A percentile compares a stretch with the other conserved stretches of the same genome.
Evolutionary conservation across 2,329 filamentous ascomycete species (phyloP).

Genomic region (Meredithiella fracta): DNA sequence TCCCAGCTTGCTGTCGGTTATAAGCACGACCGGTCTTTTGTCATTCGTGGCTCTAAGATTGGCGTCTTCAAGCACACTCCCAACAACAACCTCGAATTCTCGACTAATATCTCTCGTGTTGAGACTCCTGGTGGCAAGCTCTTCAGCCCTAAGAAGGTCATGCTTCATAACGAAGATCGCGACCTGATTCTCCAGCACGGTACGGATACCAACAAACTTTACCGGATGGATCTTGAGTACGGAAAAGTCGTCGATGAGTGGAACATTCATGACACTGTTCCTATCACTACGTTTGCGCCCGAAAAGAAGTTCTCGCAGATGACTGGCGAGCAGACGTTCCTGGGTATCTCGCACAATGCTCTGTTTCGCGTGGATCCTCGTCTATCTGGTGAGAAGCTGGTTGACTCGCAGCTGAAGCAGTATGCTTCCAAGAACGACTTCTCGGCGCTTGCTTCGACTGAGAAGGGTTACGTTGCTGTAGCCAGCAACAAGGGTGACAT

Average conservation of each 20-base stretch:
- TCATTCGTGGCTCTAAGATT: conserved; percentile 93
- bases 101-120: conserved; percentile 92
- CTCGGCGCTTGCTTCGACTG: conserved; percentile 81
- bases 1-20: conserved; percentile 90
- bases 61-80: conserved; percentile 95
- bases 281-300: conserved; percentile 78
- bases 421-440: conserved; percentile 97
- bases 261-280: conserved; percentile 94
- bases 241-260: conserved; percentile 97
- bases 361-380: conserved; percentile 90
- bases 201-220: conserved; percentile 74
- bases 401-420: conserved; percentile 85
- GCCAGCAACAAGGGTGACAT: conserved; percentile 97
- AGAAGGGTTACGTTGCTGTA: conserved; percentile 91
- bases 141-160: conserved; percentile 91
- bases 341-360: conserved; percentile 83
- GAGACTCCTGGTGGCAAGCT: conserved; percentile 72
- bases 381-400: conserved; percentile 75
- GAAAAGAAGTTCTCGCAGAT: conserved; percentile 98
- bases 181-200: conserved; percentile 80
- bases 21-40: conserved; percentile 92
- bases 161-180: conserved; percentile 80
- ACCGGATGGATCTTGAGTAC: conserved; percentile 94
- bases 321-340: conserved; percentile 86
- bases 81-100: conserved; percentile 86